Percentiles rank a stretch among this genome's conserved stretches.
These are phyloP conservation scores for Pseudopithomyces chartarum DNA, from an alignment of 2,329 filamentous ascomycete genomes.

Conservation along the genomic window DNA sequence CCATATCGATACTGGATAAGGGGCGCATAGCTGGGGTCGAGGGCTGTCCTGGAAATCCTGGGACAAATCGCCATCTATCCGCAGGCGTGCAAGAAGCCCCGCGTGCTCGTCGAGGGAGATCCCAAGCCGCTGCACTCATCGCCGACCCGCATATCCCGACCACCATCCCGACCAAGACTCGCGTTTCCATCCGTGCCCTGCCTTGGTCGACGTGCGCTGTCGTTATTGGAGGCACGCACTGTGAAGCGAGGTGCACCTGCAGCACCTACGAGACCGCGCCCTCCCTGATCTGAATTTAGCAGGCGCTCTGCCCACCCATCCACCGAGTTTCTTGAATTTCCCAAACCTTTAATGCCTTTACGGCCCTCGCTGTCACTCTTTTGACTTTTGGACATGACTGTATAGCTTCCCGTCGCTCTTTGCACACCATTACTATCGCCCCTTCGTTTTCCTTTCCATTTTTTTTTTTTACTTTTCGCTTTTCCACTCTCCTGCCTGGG, in stretches of 20 bases:
- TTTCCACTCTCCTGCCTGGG: slow-evolving; percentile 21
- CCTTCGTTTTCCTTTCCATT: slow-evolving; percentile 24
- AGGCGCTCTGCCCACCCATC: slow-evolving; percentile 34
- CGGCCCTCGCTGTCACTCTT: slow-evolving; percentile 30
- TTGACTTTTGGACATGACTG: slow-evolving; percentile 41
- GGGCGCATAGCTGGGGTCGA: slow-evolving; percentile 22
- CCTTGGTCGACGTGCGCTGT: slow-evolving; percentile 34
- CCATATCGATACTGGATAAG: slow-evolving; percentile 32
- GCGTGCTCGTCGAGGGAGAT: slow-evolving; percentile 18
- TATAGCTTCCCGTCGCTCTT: slow-evolving; percentile 44
- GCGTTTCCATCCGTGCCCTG: slow-evolving; percentile 11
- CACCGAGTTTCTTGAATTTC: slow-evolving; percentile 31
- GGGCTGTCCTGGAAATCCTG: slow-evolving; percentile 21
- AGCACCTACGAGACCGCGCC: slow-evolving; percentile 29
- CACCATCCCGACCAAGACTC: background rate
- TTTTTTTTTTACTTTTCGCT: slow-evolving; percentile 23
- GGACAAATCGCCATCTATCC: slow-evolving; percentile 19
- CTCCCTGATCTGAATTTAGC: slow-evolving; percentile 32
- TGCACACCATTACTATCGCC: slow-evolving; percentile 25
- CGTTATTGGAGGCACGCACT: slow-evolving; percentile 38
- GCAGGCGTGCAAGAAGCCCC: slow-evolving; percentile 17
- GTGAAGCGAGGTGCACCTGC: slow-evolving; percentile 40
- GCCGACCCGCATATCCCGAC: slow-evolving; percentile 17
- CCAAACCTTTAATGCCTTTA: slow-evolving; percentile 42
- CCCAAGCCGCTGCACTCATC: slow-evolving; percentile 14